Conservation (phyloP, 768 basidiomycete genomes). For the Rhizopogon vesiculosus region DNA sequence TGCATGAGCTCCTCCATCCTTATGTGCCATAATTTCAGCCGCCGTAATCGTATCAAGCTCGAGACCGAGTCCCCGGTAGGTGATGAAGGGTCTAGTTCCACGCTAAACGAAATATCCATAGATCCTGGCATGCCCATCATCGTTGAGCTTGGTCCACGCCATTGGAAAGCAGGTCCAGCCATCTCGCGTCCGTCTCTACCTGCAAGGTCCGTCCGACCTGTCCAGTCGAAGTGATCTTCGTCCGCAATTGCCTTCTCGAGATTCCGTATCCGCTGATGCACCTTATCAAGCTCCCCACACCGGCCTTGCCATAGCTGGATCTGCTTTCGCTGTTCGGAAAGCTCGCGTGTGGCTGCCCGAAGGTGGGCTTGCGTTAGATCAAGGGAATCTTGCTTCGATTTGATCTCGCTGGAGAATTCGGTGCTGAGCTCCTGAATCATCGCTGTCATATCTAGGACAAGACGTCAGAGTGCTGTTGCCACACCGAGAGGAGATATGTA, state of each 20-base stretch:
- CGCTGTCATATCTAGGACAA: slow-evolving; percentile 64
- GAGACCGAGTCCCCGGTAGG: slow-evolving; percentile 54
- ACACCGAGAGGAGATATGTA: slow-evolving; percentile 20
- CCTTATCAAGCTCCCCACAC: slow-evolving; percentile 76
- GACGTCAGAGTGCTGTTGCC: slow-evolving; percentile 5
- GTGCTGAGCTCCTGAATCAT: slow-evolving; percentile 77
- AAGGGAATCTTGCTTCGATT: slow-evolving; percentile 81
- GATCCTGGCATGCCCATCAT: slow-evolving; percentile 61
- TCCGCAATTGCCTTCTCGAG: slow-evolving; percentile 73
- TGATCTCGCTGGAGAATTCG: slow-evolving; percentile 82
- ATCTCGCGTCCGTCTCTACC: slow-evolving; percentile 32
- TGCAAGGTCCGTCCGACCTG: slow-evolving; percentile 58
- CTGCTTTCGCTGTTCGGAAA: slow-evolving; percentile 86
- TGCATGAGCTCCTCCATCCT: slow-evolving; percentile 73
- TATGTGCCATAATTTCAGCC: slow-evolving; percentile 81
- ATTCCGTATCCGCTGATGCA: slow-evolving; percentile 77
- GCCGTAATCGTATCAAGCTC: slow-evolving; percentile 64
- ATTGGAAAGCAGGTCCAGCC: slow-evolving; percentile 57
- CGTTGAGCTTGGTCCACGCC: slow-evolving; percentile 62
- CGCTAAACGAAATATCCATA: slow-evolving; percentile 56
- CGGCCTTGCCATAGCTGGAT: slow-evolving; percentile 71
- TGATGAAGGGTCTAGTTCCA: slow-evolving; percentile 71
- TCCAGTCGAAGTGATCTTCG: slow-evolving; percentile 87
- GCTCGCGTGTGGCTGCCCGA: slow-evolving; percentile 82
- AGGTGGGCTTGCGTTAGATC: slow-evolving; percentile 85